Evolutionary conservation across 768 basidiomycete genomes (phyloP).

Genomic region (Candolleomyces aberdarensis): DNA sequence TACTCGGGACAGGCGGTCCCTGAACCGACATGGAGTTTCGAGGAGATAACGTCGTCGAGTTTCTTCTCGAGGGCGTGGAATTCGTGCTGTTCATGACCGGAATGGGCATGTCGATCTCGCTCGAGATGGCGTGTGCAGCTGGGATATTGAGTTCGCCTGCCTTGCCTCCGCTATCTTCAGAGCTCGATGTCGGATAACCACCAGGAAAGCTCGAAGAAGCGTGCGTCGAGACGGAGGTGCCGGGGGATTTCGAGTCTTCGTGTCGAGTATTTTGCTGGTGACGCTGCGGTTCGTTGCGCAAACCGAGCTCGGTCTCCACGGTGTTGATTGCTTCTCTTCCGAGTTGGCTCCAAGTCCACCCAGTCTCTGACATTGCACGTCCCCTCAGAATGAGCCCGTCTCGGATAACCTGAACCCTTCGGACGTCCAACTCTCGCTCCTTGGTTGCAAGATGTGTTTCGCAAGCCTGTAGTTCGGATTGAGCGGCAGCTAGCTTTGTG

Average conservation of each 20-base stretch:
- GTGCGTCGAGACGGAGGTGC: not conserved
- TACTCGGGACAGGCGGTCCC: not conserved
- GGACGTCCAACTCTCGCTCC: constrained; percentile 57
- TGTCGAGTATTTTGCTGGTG: too few species aligned
- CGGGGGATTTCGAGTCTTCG: too few species aligned
- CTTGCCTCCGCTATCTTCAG: not conserved
- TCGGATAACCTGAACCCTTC: constrained; percentile 52
- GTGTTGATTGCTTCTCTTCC: constrained; percentile 57
- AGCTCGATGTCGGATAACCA: not conserved
- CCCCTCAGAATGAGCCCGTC: constrained; percentile 64
- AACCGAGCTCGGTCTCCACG: constrained; percentile 34
- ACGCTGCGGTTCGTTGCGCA: too few species aligned
- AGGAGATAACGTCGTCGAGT: not conserved
- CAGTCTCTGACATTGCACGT: constrained; percentile 66
- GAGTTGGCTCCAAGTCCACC: constrained; percentile 63
- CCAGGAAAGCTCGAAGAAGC: not conserved
- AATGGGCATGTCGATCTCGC: constrained; percentile 29
- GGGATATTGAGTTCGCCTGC: constrained; percentile 33
- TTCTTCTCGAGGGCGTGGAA: constrained; percentile 6
- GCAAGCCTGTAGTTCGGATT: constrained; percentile 79
- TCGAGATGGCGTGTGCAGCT: constrained; percentile 49
- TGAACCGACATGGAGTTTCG: not conserved
- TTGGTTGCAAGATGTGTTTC: constrained; percentile 70
- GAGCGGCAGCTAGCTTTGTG: constrained; percentile 62
- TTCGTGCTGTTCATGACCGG: constrained; percentile 5